Conservation (phyloP, 805 yeast genomes). For the Saturnispora dispora region DNA sequence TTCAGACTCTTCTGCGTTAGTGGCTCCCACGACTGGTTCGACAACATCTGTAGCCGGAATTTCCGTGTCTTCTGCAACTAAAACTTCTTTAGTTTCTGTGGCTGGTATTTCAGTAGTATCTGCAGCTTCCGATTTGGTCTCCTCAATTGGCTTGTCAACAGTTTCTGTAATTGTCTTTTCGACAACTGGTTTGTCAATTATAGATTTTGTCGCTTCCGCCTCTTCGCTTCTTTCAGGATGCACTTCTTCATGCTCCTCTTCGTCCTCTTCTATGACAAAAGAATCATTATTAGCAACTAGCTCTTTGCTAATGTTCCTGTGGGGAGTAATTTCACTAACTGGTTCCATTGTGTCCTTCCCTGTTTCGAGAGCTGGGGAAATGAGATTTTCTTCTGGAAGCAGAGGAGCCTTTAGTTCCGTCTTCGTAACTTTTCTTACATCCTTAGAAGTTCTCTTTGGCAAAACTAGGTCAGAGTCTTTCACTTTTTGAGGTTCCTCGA, state of each 20-base stretch:
- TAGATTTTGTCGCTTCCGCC: background rate
- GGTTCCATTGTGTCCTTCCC: background rate
- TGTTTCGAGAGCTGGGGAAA: constrained; percentile 20
- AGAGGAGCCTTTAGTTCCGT: background rate
- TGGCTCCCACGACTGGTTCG: constrained; percentile 5
- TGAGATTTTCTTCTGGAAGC: constrained; percentile 27
- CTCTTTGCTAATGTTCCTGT: constrained; percentile 7
- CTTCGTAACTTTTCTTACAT: background rate
- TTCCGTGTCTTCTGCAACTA: constrained; percentile 3
- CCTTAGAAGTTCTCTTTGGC: constrained; percentile 3
- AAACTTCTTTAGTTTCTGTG: constrained; percentile 8
- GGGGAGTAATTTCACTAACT: constrained; percentile 7
- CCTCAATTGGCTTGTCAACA: background rate
- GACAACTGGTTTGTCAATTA: background rate
- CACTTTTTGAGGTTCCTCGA: constrained; percentile 7
- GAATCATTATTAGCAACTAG: constrained; percentile 19
- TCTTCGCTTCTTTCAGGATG: constrained; percentile 7
- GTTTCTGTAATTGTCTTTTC: constrained; percentile 5
- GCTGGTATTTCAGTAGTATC: background rate
- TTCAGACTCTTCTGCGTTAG: background rate
- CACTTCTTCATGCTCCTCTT: constrained; percentile 9
- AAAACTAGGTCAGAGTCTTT: constrained; percentile 12
- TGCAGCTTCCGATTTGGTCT: background rate
- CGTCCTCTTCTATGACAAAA: constrained; percentile 26
- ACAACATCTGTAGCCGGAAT: background rate